Evolutionary conservation across 176 grass and related monocot genomes (phyloP), one percentile per base, ranked within the genome.

Genomic region (Rhynchospora breviuscula): DNA sequence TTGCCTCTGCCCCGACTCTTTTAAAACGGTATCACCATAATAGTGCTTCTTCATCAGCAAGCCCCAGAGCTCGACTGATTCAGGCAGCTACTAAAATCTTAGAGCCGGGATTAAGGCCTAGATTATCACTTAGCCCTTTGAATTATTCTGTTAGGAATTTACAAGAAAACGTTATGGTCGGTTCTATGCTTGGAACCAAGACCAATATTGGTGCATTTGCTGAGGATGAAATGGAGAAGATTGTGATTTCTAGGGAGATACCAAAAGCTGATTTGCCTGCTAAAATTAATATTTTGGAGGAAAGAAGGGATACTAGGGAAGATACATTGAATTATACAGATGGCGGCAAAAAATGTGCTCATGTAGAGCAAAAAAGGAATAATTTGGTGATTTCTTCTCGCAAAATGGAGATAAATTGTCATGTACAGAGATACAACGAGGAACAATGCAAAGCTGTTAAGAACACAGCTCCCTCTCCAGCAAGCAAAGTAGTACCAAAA

Each of bases 61-160:
- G 84, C 43, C 83, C 47, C 35, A 59, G 71, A 22, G 85, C 75
- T 56, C 74, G 84, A 44, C 58, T 98, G 87, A 82, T 90, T 71
- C 86, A 95, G 33, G 95, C 92, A n/a, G 92, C 95, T 1, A 78
- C 70, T 11, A 93, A 75, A 81, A 90, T 98, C 78, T 81, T 98
- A 67, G 91, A 98, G 7, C 86, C 85, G 9, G 81, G 84, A 14
- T 46, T 88, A 59, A 87, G 89, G 80, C 64, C 23, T n/a, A 89
- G 56, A 45, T 83, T 43, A 35, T 17, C 88, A 10, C 74, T 80
- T 43, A 73, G 80, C 46, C 78, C 67, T 29, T 23, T 64, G 19
- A 65, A 65, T 61, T 89, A 68, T 81, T 89, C 69, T 29, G 25
- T 62, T 10, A 67, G 79, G 67, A 82, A 63, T 17, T 4, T 29